phyloP scores from a whole-genome alignment of 73 alveolate genomes.

The Diophrys appendiculata region DNA sequence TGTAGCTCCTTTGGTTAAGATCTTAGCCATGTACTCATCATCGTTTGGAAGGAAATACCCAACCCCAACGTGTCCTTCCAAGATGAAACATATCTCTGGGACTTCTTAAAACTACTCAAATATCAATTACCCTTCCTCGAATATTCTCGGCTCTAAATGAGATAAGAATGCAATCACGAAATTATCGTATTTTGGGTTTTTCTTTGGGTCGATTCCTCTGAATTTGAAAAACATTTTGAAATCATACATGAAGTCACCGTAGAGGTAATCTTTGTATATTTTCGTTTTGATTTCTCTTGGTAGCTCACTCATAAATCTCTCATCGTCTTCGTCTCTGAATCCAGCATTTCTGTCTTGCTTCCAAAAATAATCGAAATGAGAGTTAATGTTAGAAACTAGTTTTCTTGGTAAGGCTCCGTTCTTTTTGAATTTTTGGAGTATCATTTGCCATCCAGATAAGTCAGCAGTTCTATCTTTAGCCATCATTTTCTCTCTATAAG shows the following conservation, averaged over 20 bases:
- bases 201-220: slow-evolving; percentile 3
- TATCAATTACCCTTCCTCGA: slow-evolving; percentile 20
- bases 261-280: slow-evolving; percentile 40
- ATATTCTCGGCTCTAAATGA: slow-evolving; percentile 2
- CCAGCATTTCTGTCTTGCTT: slow-evolving; percentile 32
- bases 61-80: slow-evolving; percentile 79
- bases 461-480: slow-evolving; percentile 23
- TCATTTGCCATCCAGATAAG: slow-evolving; percentile 40
- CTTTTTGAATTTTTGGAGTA: slow-evolving; percentile 43
- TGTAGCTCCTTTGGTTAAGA: not conserved
- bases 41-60: slow-evolving; percentile 31
- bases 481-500: not conserved
- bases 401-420: slow-evolving; percentile 46
- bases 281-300: slow-evolving; percentile 26
- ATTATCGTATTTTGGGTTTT: not conserved
- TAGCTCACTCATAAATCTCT: slow-evolving; percentile 34
- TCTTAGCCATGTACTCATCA: not conserved
- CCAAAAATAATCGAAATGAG: slow-evolving; percentile 58
- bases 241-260: slow-evolving; percentile 27
- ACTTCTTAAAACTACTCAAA: slow-evolving; percentile 81
- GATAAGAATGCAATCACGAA: not conserved
- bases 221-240: slow-evolving; percentile 37
- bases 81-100: slow-evolving; percentile 60
- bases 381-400: slow-evolving; percentile 32
- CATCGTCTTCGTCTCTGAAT: slow-evolving; percentile 37